Base-by-base conservation (phyloP, 73 alveolate genomes). In the Paramecium pentaurelia region DNA sequence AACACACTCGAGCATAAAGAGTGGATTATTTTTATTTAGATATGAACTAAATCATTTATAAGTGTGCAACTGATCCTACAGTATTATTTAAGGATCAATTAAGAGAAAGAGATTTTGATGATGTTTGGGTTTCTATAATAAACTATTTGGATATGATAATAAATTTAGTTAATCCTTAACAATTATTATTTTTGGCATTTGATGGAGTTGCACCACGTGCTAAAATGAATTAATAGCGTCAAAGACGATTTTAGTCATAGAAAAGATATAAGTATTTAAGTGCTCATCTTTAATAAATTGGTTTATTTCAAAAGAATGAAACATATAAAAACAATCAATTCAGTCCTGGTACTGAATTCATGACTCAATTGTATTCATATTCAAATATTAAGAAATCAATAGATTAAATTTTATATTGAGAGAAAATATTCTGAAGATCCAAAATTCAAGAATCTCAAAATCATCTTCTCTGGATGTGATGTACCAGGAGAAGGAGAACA, bases 401-500 rank as follows among this genome's bases (percentile, higher is more conserved):
- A 96, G 93, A 95, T 98, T 77, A 96, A 97, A 68, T 98, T 93
- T 92, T 98, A 92, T 84, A 96, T 98, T 71, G 93, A 95, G 86
- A 95, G 97, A 73, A 97, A 98, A 93, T 92, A 95, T 64, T 77
- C 86, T 59, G 93, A 95, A 49, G 99, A 97, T 86, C 96, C 96
- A 14, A 96, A 95, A 40, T 98, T 97, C 96, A 59, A 92, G 37
- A 94, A 96, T 60, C 96, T 98, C 47, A 95, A 96, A 86, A 94
- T 98, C 34, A 86, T 98, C 28, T 95, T 98, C 84, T 88, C 99
- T 16, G 99, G 98, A 27, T 93, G 98, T 59, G 96, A 95, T 73
- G 99, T 96, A 7, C 99, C 99, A 12, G 99, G 99, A 47, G 99
- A 98, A 96, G 99, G 99, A 30, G 99, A 98, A 92, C 99, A 98